phyloP scores from a whole-genome alignment of 805 yeast species.

The Candida vaughaniae region DNA sequence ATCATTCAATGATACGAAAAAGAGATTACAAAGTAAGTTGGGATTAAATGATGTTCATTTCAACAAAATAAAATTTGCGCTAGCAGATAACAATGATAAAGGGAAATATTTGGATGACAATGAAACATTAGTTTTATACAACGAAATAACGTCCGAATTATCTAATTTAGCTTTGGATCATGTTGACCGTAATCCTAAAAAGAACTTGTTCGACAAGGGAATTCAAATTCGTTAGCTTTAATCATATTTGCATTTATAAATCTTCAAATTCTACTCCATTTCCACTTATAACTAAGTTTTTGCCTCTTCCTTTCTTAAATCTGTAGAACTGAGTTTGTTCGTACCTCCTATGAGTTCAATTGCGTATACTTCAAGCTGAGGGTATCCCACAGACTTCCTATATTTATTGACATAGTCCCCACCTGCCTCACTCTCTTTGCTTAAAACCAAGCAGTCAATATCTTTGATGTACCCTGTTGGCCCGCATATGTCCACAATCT shows the following conservation, averaged over 20 bases:
- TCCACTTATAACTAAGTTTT: too few relatives aligned
- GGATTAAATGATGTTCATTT: conserved; percentile 82
- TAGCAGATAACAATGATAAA: conserved; percentile 43
- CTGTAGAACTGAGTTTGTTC: conserved; percentile 85
- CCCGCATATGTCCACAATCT: conserved; percentile 86
- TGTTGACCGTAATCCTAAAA: conserved; percentile 69
- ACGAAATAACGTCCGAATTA: conserved; percentile 36
- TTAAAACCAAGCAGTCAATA: conserved; percentile 78
- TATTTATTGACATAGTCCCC: conserved; percentile 69
- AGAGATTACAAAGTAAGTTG: conserved; percentile 63
- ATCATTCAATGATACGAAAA: conserved; percentile 56
- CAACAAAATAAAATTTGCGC: conserved; percentile 67
- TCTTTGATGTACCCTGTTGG: conserved; percentile 79
- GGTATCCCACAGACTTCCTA: conserved; percentile 58
- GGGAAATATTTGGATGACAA: conserved; percentile 50
- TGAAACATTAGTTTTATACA: conserved; percentile 55
- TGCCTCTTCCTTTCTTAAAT: conserved; percentile 45
- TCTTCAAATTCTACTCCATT: too few relatives aligned
- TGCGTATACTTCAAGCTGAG: conserved; percentile 36
- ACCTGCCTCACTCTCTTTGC: conserved; percentile 76
- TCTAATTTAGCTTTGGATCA: conserved; percentile 74
- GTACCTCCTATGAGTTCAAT: conserved; percentile 59
- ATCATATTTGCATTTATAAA: too few relatives aligned
- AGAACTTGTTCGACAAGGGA: conserved; percentile 39
- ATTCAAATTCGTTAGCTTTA: conserved; percentile 35